phyloP scores from a whole-genome alignment of 176 grass and related monocot genomes.

The Hordeum marinum region DNA sequence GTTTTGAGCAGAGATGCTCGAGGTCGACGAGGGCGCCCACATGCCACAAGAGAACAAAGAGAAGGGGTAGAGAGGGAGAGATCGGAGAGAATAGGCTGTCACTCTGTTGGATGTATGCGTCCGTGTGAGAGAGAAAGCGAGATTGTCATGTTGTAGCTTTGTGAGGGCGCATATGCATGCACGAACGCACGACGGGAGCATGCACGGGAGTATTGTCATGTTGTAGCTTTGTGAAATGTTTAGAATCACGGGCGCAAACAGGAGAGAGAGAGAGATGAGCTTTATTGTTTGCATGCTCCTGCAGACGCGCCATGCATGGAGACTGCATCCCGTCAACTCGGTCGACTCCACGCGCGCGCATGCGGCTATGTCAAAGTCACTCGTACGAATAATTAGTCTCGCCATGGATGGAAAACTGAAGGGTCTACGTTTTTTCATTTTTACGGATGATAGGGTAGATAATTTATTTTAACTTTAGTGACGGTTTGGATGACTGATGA shows the following conservation, averaged over 20 bases:
- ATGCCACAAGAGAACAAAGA: slow-evolving; percentile 27
- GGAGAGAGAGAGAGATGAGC: neutral
- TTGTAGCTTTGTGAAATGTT: slow-evolving; percentile 24
- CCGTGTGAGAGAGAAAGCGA: neutral
- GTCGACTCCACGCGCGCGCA: too few relatives aligned
- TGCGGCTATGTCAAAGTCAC: too few relatives aligned
- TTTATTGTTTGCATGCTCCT: too few relatives aligned
- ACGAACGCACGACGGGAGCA: neutral
- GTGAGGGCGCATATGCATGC: neutral
- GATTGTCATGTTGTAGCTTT: too few relatives aligned
- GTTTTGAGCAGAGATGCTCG: neutral
- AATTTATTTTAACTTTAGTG: too few relatives aligned
- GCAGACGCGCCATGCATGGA: too few relatives aligned
- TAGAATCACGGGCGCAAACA: slow-evolving; percentile 11
- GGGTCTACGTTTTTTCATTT: too few relatives aligned
- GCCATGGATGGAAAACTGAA: too few relatives aligned
- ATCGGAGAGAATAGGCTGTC: neutral
- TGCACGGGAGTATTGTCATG: slow-evolving; percentile 18
- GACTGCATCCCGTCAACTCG: too few relatives aligned
- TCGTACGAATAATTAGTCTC: too few relatives aligned
- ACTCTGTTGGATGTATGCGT: neutral
- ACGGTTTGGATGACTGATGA: too few relatives aligned
- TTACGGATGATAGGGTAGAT: too few relatives aligned
- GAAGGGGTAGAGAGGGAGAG: neutral
- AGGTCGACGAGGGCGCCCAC: neutral